These are phyloP conservation scores for Microcyclospora tardicrescens DNA, from an alignment of 2,329 filamentous ascomycete species.

Conservation along the genomic window DNA sequence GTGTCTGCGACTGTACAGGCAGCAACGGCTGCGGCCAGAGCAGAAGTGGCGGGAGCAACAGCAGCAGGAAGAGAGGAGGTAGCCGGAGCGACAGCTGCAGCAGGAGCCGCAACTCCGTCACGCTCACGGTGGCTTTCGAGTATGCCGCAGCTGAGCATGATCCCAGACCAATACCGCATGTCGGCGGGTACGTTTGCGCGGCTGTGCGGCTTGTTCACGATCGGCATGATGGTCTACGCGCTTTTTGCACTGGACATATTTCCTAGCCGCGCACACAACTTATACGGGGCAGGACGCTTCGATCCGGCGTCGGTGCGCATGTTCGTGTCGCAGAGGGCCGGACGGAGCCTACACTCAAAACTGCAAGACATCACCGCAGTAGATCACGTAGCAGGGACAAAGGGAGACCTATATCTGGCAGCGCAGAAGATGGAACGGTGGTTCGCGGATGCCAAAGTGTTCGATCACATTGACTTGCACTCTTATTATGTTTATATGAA, in stretches of 20 bases:
- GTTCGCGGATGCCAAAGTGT: constrained; percentile 39
- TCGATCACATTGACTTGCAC: constrained; percentile 66
- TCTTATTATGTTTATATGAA: constrained; percentile 72
- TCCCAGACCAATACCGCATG: constrained; percentile 36
- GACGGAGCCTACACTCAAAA: constrained; percentile 49
- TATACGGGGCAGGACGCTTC: constrained; percentile 33
- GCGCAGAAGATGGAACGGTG: constrained; percentile 76
- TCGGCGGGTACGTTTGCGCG: constrained; percentile 59
- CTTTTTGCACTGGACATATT: constrained; percentile 80
- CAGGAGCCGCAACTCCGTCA: constrained; percentile 4
- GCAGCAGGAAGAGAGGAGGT: constrained; percentile 1
- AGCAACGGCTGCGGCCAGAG: too few relatives aligned
- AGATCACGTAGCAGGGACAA: constrained; percentile 85
- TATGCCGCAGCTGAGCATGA: constrained; percentile 18
- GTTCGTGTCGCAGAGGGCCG: constrained; percentile 60
- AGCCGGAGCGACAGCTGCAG: constrained; percentile 2
- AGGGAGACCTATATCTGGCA: constrained; percentile 78
- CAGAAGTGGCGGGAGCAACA: constrained; percentile 2
- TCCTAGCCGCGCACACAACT: constrained; percentile 49
- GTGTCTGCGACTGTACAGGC: too few relatives aligned
- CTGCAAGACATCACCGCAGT: constrained; percentile 67
- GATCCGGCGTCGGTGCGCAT: constrained; percentile 70
- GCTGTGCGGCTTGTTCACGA: constrained; percentile 59
- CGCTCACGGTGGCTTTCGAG: constrained; percentile 10
- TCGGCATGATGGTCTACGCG: constrained; percentile 67